A percentile compares a stretch with the other conserved stretches of the same genome.
phyloP scores from a whole-genome alignment of 2,329 filamentous ascomycete genomes.

The Calonectria leucothoes region DNA sequence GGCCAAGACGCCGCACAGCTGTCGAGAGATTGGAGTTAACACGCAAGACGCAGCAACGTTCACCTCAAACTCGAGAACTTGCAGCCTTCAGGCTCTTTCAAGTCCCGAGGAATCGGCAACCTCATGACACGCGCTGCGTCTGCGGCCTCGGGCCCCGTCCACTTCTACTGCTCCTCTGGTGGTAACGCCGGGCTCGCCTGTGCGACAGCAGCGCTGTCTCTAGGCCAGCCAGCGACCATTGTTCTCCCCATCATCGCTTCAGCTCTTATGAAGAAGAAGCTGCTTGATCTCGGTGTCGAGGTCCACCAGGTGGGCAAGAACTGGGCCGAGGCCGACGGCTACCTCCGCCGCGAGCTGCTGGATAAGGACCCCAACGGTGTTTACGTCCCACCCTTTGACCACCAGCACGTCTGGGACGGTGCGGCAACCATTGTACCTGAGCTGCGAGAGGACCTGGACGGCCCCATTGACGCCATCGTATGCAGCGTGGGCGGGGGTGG shows the following conservation, averaged over 20 bases:
- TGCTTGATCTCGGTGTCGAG: slow-evolving; percentile 74
- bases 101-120: slow-evolving; percentile 81
- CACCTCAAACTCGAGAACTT: slow-evolving; percentile 88
- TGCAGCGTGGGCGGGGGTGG: slow-evolving; percentile 87
- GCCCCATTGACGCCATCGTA: slow-evolving; percentile 74
- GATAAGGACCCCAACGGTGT: slow-evolving; percentile 63
- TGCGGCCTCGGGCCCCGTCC: slow-evolving; percentile 52
- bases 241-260: slow-evolving; percentile 77
- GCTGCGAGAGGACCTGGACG: slow-evolving; percentile 54
- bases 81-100: slow-evolving; percentile 88
- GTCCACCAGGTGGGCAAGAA: slow-evolving; percentile 76
- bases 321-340: slow-evolving; percentile 77
- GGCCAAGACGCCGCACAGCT: not conserved
- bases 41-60: slow-evolving; percentile 67
- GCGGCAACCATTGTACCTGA: slow-evolving; percentile 69
- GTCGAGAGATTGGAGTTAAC: not conserved
- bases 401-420: slow-evolving; percentile 75
- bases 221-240: slow-evolving; percentile 77
- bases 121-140: slow-evolving; percentile 64
- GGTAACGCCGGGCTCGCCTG: slow-evolving; percentile 89
- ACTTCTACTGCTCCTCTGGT: slow-evolving; percentile 85
- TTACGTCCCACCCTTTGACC: slow-evolving; percentile 78
- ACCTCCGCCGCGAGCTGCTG: slow-evolving; percentile 70
- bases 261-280: slow-evolving; percentile 76
- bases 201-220: slow-evolving; percentile 75